A percentile compares a stretch with the other conserved stretches of the same genome.
These are phyloP conservation scores for Fusarium irregulare DNA, from an alignment of 2,329 filamentous ascomycete genomes.

Conservation along the genomic window DNA sequence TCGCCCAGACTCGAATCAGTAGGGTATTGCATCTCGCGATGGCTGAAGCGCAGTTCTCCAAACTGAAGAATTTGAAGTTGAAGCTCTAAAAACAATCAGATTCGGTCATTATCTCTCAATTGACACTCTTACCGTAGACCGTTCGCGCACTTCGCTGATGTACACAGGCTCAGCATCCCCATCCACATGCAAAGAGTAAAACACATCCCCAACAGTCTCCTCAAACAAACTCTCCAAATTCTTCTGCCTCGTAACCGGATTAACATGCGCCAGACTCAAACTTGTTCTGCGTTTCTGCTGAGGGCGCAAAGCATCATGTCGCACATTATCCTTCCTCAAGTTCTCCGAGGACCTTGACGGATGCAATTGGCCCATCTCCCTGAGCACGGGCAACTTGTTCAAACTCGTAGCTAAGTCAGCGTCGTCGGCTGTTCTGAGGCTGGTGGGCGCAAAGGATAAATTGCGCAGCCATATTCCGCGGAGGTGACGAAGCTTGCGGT, in stretches of 20 bases:
- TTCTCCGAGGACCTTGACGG: conserved; percentile 67
- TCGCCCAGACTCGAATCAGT: conserved; percentile 80
- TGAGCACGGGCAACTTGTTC: conserved; percentile 69
- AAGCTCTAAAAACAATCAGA: conserved; percentile 70
- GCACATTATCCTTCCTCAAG: conserved; percentile 52
- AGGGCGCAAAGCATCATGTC: conserved; percentile 54
- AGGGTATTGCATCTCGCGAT: conserved; percentile 75
- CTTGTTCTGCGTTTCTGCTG: conserved; percentile 59
- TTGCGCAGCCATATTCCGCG: conserved; percentile 90
- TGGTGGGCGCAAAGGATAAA: conserved; percentile 72
- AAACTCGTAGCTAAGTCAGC: conserved; percentile 77
- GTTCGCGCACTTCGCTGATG: conserved; percentile 82
- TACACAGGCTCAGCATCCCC: conserved; percentile 80
- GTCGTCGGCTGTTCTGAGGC: conserved; percentile 80
- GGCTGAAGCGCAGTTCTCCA: conserved; percentile 69
- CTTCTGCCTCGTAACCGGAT: conserved; percentile 70
- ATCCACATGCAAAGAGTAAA: conserved; percentile 84
- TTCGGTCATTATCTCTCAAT: neutral
- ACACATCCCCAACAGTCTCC: conserved; percentile 82
- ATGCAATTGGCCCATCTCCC: conserved; percentile 61
- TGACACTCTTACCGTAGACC: conserved; percentile 69
- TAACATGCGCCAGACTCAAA: conserved; percentile 60
- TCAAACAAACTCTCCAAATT: conserved; percentile 79
- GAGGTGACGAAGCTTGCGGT: conserved; percentile 88
- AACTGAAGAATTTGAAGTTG: conserved; percentile 86